phyloP scores from a whole-genome alignment of 768 basidiomycete genomes.

The Dendrothele bispora region DNA sequence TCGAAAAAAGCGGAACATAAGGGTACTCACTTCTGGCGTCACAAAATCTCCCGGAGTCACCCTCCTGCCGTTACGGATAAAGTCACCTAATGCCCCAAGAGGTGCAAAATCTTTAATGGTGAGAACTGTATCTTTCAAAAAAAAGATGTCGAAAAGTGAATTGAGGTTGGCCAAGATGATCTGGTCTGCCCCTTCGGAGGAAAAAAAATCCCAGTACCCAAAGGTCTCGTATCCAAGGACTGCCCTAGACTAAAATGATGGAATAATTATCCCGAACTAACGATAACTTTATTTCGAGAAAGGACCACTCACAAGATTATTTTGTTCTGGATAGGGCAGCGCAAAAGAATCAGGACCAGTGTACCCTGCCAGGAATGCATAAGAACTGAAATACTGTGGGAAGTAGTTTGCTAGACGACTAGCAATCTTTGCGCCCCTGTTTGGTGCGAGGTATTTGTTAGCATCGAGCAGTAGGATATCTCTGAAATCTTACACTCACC shows the following conservation, averaged over 20 bases:
- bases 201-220: slow-evolving; percentile 39
- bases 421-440: slow-evolving; percentile 37
- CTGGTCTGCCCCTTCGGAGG: slow-evolving; percentile 27
- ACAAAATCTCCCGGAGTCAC: slow-evolving; percentile 25
- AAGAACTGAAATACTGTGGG: slow-evolving; percentile 37
- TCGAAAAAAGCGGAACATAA: too few relatives aligned
- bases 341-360: slow-evolving; percentile 23
- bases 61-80: slow-evolving; percentile 27
- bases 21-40: slow-evolving; percentile 26
- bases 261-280: too few relatives aligned
- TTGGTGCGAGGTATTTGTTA: too few relatives aligned
- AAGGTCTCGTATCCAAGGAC: slow-evolving; percentile 26
- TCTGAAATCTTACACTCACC: too few relatives aligned
- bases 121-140: slow-evolving; percentile 31
- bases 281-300: too few relatives aligned
- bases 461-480: too few relatives aligned
- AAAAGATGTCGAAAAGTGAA: slow-evolving; percentile 30
- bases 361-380: slow-evolving; percentile 39
- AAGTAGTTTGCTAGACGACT: slow-evolving; percentile 36
- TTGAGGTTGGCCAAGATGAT: slow-evolving; percentile 19
- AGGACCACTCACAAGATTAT: too few relatives aligned
- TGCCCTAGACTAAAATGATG: too few relatives aligned
- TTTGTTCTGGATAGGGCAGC: too few relatives aligned
- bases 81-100: slow-evolving; percentile 36
- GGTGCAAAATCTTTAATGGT: slow-evolving; percentile 37